Base-by-base conservation (phyloP, 345 rosid genomes). In the Nephelium lappaceum region DNA sequence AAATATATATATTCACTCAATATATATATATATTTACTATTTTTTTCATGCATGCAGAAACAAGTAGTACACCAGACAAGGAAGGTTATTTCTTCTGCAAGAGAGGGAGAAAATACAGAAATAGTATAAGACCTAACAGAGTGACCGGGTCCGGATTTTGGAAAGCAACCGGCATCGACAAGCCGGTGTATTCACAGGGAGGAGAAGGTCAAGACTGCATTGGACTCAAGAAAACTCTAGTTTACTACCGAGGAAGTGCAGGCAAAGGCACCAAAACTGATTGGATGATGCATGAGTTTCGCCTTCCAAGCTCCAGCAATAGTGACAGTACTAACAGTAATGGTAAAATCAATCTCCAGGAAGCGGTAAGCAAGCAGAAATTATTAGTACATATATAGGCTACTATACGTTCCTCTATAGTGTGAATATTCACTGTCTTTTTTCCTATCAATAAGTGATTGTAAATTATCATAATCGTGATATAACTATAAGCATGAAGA, bases 221-320 rank as follows among this genome's bases (percentile, higher is more conserved):
- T 57, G 99, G 99, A 16, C 91, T 95, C 24, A 95, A 95, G 88
- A 95, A 95, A 77, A 93, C 98, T 3, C 86, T 95, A 11, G 99
- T 95, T 0, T 93, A 95, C 72, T 95, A 95, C 78, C 86, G 96
- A 0, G 99, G 99, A 68, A 85, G 87, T 7, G 99, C 99, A 0
- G 97, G 97, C 10, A 95, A 95, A 89, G 99, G 98, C 69, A 93
- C 84, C 84, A 95, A 95, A 81, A 93, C 99, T 1, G 98, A 93
- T 64, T 95, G 99, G 99, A 95, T 95, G 99, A 95, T 95, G 99
- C 94, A 95, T 27, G 99, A 95, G 82, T 95, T 95, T 86, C 97
- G 99, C 76, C 97, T 95, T 27, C 97, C 98, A 10, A 60, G 25
- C 5, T 31, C 84, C 2, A 63, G 62, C 24, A 74, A 85, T 6